These are phyloP conservation scores for Erodium moschatum DNA, from an alignment of 441 rosid genomes.

Conservation along the genomic window DNA sequence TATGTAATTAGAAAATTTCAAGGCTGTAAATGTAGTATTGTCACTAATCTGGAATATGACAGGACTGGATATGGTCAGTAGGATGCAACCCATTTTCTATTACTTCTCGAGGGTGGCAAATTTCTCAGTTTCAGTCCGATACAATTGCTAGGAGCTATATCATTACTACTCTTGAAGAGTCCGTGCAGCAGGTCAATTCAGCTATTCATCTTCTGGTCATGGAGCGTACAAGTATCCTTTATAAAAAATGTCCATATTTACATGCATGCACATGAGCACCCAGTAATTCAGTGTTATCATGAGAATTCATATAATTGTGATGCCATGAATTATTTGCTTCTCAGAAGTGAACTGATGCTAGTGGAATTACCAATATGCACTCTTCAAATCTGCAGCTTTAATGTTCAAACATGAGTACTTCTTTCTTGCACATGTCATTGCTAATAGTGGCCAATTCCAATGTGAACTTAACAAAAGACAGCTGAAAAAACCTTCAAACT, in stretches of 20 bases:
- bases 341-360: not conserved
- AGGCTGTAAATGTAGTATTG: not conserved
- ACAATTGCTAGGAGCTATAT: slow-evolving; percentile 88
- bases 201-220: slow-evolving; percentile 66
- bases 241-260: not conserved
- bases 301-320: too few species aligned
- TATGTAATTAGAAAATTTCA: not conserved
- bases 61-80: slow-evolving; percentile 98
- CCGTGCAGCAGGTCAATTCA: slow-evolving; percentile 70
- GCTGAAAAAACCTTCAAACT: slow-evolving; percentile 68
- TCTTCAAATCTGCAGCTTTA: not conserved
- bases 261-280: not conserved
- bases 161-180: slow-evolving; percentile 82
- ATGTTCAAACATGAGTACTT: not conserved
- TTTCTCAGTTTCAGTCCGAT: slow-evolving; percentile 84
- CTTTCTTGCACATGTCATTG: slow-evolving; percentile 4
- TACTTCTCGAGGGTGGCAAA: slow-evolving; percentile 82
- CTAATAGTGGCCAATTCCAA: slow-evolving; percentile 15
- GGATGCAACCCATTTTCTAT: slow-evolving; percentile 86
- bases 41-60: slow-evolving; percentile 22
- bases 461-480: slow-evolving; percentile 47
- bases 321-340: not conserved
- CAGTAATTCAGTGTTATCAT: not conserved
- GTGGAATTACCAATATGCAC: not conserved
- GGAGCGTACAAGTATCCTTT: slow-evolving; percentile 95